Base-by-base conservation (phyloP, 2,329 filamentous ascomycete species). In the Helotiales sp. region DNA sequence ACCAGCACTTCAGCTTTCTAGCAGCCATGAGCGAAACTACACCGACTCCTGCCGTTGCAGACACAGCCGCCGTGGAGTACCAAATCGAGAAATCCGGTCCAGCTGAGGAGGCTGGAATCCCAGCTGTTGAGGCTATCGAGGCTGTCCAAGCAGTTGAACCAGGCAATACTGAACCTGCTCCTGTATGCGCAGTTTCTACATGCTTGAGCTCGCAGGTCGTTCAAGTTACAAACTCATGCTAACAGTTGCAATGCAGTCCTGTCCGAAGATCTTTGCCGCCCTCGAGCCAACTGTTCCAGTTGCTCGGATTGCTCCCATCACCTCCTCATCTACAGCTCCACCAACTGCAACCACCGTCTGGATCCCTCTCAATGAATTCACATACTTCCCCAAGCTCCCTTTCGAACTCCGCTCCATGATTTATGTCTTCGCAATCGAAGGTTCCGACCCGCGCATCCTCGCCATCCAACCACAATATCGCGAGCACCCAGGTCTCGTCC, bases 321-420 rank as follows among this genome's bases (percentile, higher is more conserved):
- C 13, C 15, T 17, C 34, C 10, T 6, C 1, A 3, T 30, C 11
- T 15, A n/a, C 47, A 20, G 28, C 59, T n/a, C 61, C 24, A 40
- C 10, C 20, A 55, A 34, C 37, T n/a, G 24, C 20, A 28, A 3
- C 6, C 40, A 47, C 10, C 26, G 13, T 32, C 47, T 49, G 37
- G 22, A 17, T 8, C n/a, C 32, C 32, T 15, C 32, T 43, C 2
- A 59, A 32, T 11, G 15, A 20, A n/a, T 64, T 64, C 52, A 52
- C 26, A 20, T 54, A 57, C 52, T 64, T 64, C 52, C 28, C 17
- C 28, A 32, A 32, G 13, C 61, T 64, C 11, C 61, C 61, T 2
- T 34, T 30, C n/a, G 61, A 64, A n/a, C 50, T 64, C 28, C 61
- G 61, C 32, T 43, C 22, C 52, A 64, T 58, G 26, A 58, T 58